These are phyloP conservation scores for Lactarius psammicola DNA, from an alignment of 768 basidiomycete genomes.

Conservation along the genomic window DNA sequence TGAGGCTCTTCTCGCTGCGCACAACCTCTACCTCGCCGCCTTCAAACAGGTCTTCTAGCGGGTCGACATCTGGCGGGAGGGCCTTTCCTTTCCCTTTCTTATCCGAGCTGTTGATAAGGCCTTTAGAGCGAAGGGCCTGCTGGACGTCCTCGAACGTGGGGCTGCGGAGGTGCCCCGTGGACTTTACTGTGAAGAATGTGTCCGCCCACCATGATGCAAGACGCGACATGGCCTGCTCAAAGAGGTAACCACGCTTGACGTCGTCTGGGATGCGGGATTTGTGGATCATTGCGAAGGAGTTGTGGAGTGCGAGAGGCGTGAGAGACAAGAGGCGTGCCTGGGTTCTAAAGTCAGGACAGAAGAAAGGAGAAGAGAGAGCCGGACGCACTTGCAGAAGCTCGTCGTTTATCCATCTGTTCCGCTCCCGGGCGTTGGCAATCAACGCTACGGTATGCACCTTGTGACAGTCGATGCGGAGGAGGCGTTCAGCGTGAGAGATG, in stretches of 20 bases:
- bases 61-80: constrained; percentile 14
- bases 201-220: constrained; percentile 85
- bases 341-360: constrained; percentile 20
- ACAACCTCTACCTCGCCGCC: constrained; percentile 60
- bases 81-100: constrained; percentile 26
- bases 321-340: constrained; percentile 89
- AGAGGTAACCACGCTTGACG: constrained; percentile 79
- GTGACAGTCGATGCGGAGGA: constrained; percentile 75
- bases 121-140: constrained; percentile 27
- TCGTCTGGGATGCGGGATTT: constrained; percentile 78
- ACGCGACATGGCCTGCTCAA: constrained; percentile 73
- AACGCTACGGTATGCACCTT: constrained; percentile 87
- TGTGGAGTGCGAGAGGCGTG: constrained; percentile 77
- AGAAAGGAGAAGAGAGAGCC: not conserved
- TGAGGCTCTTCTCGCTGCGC: constrained; percentile 77
- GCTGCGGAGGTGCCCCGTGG: constrained; percentile 67
- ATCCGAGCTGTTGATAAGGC: constrained; percentile 23
- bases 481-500: constrained; percentile 62
- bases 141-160: constrained; percentile 77
- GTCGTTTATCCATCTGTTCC: constrained; percentile 87
- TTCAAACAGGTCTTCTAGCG: constrained; percentile 44
- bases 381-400: constrained; percentile 70
- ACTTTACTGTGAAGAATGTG: constrained; percentile 62
- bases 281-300: constrained; percentile 77
- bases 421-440: constrained; percentile 65